Percentiles rank a stretch among this genome's conserved stretches.
These are phyloP conservation scores for Auriscalpium orientale DNA, from an alignment of 768 basidiomycete species.

Conservation along the genomic window DNA sequence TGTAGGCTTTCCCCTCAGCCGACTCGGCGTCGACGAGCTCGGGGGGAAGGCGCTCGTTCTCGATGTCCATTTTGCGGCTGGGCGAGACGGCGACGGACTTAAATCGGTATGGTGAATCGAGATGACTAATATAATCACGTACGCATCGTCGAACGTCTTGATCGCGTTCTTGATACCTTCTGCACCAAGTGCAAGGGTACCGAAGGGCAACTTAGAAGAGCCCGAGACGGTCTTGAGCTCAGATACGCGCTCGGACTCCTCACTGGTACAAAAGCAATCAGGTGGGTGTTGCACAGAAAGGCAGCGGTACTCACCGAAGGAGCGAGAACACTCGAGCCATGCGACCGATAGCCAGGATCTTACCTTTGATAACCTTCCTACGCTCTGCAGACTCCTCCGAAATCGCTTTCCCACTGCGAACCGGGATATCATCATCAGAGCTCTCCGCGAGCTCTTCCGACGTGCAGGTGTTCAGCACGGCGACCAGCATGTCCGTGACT, in stretches of 20 bases:
- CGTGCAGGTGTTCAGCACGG: constrained; percentile 93
- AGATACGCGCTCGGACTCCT: constrained; percentile 96
- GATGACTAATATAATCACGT: constrained; percentile 28
- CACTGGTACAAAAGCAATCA: constrained; percentile 38
- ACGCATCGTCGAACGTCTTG: constrained; percentile 93
- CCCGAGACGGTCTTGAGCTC: constrained; percentile 91
- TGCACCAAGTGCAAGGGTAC: constrained; percentile 75
- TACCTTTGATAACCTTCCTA: constrained; percentile 91
- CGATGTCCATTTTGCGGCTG: constrained; percentile 95
- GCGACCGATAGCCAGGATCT: constrained; percentile 94
- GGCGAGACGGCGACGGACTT: background rate
- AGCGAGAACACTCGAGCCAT: constrained; percentile 96
- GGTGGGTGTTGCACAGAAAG: background rate
- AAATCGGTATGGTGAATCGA: background rate
- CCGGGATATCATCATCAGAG: constrained; percentile 42
- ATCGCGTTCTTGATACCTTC: constrained; percentile 96
- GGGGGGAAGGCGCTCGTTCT: constrained; percentile 95
- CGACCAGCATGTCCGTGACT: constrained; percentile 99
- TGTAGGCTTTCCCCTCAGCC: constrained; percentile 57
- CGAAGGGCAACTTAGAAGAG: constrained; percentile 70
- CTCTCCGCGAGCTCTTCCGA: constrained; percentile 92
- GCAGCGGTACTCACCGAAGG: constrained; percentile 60
- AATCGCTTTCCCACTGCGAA: constrained; percentile 18
- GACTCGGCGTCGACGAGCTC: constrained; percentile 82
- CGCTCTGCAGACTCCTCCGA: constrained; percentile 58